phyloP scores from a whole-genome alignment of 257 asterid genomes.

The Henckelia pumila region DNA sequence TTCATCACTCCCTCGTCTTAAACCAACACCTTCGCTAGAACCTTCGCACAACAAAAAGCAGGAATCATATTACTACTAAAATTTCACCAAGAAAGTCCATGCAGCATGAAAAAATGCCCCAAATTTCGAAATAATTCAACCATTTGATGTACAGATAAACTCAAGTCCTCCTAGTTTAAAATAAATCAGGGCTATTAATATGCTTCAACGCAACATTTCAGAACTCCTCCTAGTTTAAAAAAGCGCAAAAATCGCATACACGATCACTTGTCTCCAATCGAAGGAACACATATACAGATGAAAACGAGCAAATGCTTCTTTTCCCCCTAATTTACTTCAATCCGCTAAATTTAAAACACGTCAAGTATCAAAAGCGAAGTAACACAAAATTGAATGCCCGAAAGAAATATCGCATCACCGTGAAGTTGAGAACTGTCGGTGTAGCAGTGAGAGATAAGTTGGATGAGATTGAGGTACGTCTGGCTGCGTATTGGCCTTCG shows the following conservation, averaged over 20 bases:
- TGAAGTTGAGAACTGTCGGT: neutral
- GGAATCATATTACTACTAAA: constrained; percentile 12
- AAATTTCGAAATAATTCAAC: neutral
- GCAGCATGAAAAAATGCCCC: neutral
- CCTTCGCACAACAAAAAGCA: constrained; percentile 23
- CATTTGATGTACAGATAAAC: neutral
- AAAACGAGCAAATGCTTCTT: neutral
- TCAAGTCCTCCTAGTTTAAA: neutral
- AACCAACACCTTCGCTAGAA: constrained; percentile 29
- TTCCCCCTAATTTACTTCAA: constrained; percentile 1
- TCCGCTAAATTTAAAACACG: constrained; percentile 13
- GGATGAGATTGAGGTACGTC: constrained; percentile 42
- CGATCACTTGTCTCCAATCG: neutral
- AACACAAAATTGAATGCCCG: neutral
- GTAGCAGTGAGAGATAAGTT: constrained; percentile 43
- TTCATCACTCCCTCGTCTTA: constrained; percentile 24
- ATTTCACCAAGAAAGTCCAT: constrained; percentile 5
- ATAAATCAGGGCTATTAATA: constrained; percentile 15
- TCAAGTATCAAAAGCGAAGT: constrained; percentile 5
- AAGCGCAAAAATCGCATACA: neutral
- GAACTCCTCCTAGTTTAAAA: neutral
- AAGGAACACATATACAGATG: neutral
- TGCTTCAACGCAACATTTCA: neutral
- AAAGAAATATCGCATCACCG: neutral
- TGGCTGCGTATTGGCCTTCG: constrained; percentile 70